Evolutionary conservation across 768 basidiomycete genomes (phyloP).

Genomic region (Amanita jacksonii): DNA sequence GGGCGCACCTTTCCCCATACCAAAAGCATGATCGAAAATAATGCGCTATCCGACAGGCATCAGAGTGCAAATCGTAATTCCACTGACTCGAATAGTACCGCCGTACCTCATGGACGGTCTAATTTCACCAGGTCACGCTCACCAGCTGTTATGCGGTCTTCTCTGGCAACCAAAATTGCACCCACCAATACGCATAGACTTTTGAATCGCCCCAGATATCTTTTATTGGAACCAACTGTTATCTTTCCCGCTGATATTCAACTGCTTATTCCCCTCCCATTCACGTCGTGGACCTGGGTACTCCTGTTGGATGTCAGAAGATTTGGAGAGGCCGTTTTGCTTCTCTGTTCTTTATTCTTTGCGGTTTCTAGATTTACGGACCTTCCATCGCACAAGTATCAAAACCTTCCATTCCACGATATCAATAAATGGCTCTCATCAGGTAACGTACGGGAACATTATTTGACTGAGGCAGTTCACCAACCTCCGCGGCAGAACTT

Average conservation of each 20-base stretch:
- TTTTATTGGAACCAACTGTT: slow-evolving; percentile 16
- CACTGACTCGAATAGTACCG: slow-evolving; percentile 29
- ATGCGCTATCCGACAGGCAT: slow-evolving; percentile 20
- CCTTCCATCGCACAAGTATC: slow-evolving; percentile 21
- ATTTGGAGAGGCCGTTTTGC: slow-evolving; percentile 52
- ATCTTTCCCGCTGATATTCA: slow-evolving; percentile 42
- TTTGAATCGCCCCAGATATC: slow-evolving; percentile 30
- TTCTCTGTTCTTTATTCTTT: slow-evolving; percentile 53
- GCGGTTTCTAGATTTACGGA: slow-evolving; percentile 40
- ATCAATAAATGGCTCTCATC: slow-evolving; percentile 37
- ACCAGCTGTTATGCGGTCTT: slow-evolving; percentile 34
- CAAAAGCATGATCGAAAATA: slow-evolving; percentile 17
- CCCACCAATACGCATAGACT: slow-evolving; percentile 20
- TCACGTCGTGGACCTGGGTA: slow-evolving; percentile 28
- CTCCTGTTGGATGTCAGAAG: slow-evolving; percentile 55
- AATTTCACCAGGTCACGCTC: slow-evolving; percentile 70
- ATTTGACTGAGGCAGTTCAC: slow-evolving; percentile 6
- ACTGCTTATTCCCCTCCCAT: slow-evolving; percentile 34
- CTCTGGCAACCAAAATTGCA: slow-evolving; percentile 25
- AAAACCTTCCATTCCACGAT: slow-evolving; percentile 14
- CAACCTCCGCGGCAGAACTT: slow-evolving; percentile 36
- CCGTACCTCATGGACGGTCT: slow-evolving; percentile 25
- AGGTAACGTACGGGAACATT: slow-evolving; percentile 26
- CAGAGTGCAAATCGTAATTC: slow-evolving; percentile 25
- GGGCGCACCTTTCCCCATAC: slow-evolving; percentile 31